phyloP scores from a whole-genome alignment of 345 rosid genomes.

The Acer negundo region DNA sequence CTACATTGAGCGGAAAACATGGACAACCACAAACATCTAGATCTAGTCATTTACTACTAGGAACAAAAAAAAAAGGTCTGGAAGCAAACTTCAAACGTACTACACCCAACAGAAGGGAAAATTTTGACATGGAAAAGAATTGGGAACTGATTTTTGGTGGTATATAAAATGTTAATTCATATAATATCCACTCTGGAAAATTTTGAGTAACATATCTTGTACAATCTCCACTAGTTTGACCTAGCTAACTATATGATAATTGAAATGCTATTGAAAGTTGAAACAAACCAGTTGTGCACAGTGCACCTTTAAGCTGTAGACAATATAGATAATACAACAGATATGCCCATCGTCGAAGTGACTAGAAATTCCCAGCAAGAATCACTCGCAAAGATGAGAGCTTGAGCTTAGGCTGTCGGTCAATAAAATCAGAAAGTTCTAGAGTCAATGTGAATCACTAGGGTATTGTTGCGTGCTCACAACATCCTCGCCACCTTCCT shows the following conservation, averaged over 20 bases:
- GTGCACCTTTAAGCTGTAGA: background rate
- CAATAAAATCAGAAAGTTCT: too few relatives aligned
- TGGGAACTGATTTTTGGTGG: too few relatives aligned
- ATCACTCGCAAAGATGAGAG: too few relatives aligned
- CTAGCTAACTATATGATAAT: too few relatives aligned
- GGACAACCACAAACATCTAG: background rate
- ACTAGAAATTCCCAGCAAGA: background rate
- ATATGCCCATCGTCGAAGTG: background rate
- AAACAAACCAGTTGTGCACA: background rate
- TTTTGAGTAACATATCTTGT: background rate
- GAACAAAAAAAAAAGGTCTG: too few relatives aligned
- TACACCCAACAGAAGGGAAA: too few relatives aligned
- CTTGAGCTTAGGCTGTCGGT: too few relatives aligned
- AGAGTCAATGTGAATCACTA: background rate
- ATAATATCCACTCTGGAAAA: background rate
- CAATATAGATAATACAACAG: background rate
- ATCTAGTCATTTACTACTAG: background rate
- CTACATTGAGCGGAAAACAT: background rate
- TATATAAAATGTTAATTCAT: too few relatives aligned
- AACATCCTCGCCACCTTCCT: background rate
- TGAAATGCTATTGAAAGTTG: background rate
- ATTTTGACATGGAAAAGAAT: too few relatives aligned
- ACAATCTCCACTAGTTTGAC: background rate
- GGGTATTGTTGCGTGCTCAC: slow-evolving; percentile 13
- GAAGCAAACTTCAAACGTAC: too few relatives aligned